phyloP scores from a whole-genome alignment of 2,329 filamentous ascomycete genomes.

The Fusarium musae region DNA sequence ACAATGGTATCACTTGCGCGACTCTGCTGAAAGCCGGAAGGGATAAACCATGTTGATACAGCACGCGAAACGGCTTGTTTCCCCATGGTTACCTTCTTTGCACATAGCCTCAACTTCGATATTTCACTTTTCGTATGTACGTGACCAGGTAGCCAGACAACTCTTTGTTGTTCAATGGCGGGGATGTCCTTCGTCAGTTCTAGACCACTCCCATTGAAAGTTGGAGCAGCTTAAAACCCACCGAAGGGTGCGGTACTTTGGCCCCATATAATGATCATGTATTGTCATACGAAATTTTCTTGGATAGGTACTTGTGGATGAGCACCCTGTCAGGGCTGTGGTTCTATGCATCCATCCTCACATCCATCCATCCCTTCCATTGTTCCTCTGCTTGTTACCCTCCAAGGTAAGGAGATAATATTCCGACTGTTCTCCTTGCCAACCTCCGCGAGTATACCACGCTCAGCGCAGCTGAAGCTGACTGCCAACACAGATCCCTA shows the following conservation, averaged over 20 bases:
- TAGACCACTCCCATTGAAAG: constrained; percentile 38
- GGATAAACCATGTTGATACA: constrained; percentile 19
- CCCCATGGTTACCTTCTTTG: constrained; percentile 7
- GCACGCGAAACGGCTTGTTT: constrained; percentile 19
- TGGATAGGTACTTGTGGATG: constrained; percentile 46
- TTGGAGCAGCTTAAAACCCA: constrained; percentile 23
- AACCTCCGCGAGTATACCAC: neutral
- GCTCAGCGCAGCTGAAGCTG: neutral
- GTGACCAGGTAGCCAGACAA: neutral
- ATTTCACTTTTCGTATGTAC: neutral
- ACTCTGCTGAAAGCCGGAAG: constrained; percentile 16
- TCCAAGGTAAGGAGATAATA: constrained; percentile 11
- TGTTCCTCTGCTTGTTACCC: constrained; percentile 15
- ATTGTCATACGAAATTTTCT: constrained; percentile 51
- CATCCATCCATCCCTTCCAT: constrained; percentile 15
- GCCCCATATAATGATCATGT: constrained; percentile 50
- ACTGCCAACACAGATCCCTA: neutral
- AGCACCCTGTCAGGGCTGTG: constrained; percentile 42
- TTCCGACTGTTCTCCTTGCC: constrained; percentile 22
- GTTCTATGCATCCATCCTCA: constrained; percentile 17
- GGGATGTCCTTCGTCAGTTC: constrained; percentile 35
- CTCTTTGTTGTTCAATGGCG: constrained; percentile 31
- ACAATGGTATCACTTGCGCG: constrained; percentile 42
- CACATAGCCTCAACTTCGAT: neutral
- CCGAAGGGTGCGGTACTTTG: constrained; percentile 48